Conservation (phyloP, 176 grass and related monocot species). For the Guadua angustifolia region DNA sequence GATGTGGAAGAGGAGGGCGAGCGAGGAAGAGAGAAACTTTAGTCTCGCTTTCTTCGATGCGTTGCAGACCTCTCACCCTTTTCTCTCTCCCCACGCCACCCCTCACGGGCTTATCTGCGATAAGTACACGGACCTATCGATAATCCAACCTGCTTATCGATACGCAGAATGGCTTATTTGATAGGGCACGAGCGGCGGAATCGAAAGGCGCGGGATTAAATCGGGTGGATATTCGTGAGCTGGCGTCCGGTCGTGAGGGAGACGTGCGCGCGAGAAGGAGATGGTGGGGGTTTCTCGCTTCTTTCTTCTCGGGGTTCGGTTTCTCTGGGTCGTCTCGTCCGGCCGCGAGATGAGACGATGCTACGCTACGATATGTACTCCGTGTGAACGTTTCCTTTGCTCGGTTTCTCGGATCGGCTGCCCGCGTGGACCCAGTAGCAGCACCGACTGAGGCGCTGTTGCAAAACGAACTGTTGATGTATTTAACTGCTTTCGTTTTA, state of each 20-base stretch:
- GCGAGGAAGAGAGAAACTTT: constrained; percentile 56
- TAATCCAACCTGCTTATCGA: accelerated
- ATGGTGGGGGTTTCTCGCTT: not conserved
- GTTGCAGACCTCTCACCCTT: constrained; percentile 90
- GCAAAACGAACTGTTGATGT: too few species aligned
- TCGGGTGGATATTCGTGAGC: constrained; percentile 70
- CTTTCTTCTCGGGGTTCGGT: not conserved
- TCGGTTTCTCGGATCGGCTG: not conserved
- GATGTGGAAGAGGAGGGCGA: constrained; percentile 38
- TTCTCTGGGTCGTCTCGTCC: not conserved
- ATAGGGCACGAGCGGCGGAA: constrained; percentile 52
- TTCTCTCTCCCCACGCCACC: constrained; percentile 53
- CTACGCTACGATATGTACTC: too few species aligned
- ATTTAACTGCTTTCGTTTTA: too few species aligned
- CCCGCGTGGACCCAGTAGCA: not conserved
- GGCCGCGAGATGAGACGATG: not conserved
- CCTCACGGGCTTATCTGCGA: constrained; percentile 65
- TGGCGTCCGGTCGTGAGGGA: constrained; percentile 62
- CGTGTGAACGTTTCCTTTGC: not conserved
- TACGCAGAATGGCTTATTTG: accelerated
- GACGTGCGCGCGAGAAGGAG: constrained; percentile 47
- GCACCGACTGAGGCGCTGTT: too few species aligned
- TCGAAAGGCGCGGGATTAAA: constrained; percentile 60
- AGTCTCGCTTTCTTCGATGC: constrained; percentile 96
- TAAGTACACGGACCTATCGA: accelerated